phyloP scores from a whole-genome alignment of 345 rosid species.

The Pistacia integerrima region DNA sequence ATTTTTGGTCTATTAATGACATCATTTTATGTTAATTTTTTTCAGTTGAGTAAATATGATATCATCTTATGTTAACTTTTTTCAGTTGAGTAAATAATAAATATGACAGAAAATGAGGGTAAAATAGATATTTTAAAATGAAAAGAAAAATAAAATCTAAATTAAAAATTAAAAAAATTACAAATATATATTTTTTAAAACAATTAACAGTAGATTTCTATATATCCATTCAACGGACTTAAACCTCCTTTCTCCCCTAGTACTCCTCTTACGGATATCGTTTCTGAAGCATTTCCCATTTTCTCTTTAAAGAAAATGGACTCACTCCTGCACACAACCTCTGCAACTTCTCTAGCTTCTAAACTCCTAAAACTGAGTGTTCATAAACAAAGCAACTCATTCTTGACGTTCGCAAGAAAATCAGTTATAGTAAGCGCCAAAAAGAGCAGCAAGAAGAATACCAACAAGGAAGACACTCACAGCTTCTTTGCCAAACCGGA shows the following conservation, averaged over 20 bases:
- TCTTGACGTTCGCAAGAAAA: slow-evolving; percentile 36
- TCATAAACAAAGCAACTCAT: slow-evolving; percentile 24
- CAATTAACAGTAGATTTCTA: too few species aligned
- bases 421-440: slow-evolving; percentile 49
- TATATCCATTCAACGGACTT: too few species aligned
- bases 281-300: neutral
- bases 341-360: slow-evolving; percentile 30
- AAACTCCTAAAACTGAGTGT: slow-evolving; percentile 24
- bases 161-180: too few species aligned
- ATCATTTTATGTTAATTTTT: too few species aligned
- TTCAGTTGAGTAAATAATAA: too few species aligned
- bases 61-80: too few species aligned
- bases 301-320: slow-evolving; percentile 38
- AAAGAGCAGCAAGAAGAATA: slow-evolving; percentile 41
- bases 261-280: neutral
- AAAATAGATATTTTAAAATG: too few species aligned
- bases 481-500: slow-evolving; percentile 57
- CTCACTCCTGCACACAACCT: slow-evolving; percentile 41
- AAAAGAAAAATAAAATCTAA: too few species aligned
- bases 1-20: too few species aligned
- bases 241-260: neutral
- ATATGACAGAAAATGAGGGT: too few species aligned
- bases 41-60: too few species aligned
- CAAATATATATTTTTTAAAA: too few species aligned
- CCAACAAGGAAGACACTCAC: slow-evolving; percentile 51